Percentiles rank a stretch among this genome's conserved stretches.
These are phyloP conservation scores for Zostera marina DNA, from an alignment of 116 monocot species.

Conservation along the genomic window DNA sequence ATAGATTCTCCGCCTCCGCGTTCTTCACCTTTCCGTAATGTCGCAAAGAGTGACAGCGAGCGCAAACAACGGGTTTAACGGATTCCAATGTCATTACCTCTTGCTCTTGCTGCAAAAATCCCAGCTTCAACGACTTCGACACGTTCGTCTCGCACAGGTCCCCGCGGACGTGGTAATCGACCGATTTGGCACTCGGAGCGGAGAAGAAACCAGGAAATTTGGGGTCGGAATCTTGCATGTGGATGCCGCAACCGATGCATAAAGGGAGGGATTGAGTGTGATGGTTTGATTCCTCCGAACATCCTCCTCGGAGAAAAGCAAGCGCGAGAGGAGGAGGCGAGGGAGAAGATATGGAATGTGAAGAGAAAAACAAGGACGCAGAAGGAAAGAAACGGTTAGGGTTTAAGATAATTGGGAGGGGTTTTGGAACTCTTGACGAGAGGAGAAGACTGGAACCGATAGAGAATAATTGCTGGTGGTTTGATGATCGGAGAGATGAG, in stretches of 20 bases:
- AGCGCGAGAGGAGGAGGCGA: constrained; percentile 11
- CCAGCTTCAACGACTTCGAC: constrained; percentile 47
- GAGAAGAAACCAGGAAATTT: constrained; percentile 67
- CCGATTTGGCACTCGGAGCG: constrained; percentile 36
- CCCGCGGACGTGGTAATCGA: constrained; percentile 35
- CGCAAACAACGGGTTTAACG: constrained; percentile 40
- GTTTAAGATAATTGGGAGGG: constrained; percentile 3
- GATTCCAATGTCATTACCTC: neutral
- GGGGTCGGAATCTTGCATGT: constrained; percentile 58
- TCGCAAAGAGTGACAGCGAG: constrained; percentile 89
- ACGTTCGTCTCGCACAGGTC: constrained; percentile 9
- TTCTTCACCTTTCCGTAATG: constrained; percentile 82
- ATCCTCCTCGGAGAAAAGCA: constrained; percentile 30
- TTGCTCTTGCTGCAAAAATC: constrained; percentile 14
- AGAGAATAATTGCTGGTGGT: neutral
- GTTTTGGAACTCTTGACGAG: neutral
- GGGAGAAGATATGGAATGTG: constrained; percentile 4
- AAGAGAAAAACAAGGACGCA: constrained; percentile 9
- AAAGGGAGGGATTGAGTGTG: constrained; percentile 19
- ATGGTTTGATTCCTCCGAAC: constrained; percentile 15
- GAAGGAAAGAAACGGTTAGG: neutral
- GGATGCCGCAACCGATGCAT: constrained; percentile 80
- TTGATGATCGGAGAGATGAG: constrained; percentile 1
- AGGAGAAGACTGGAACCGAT: neutral
- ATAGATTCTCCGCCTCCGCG: constrained; percentile 50